These are phyloP conservation scores for Sporobolomyces phaffii DNA, from an alignment of 768 basidiomycete species.

Conservation along the genomic window DNA sequence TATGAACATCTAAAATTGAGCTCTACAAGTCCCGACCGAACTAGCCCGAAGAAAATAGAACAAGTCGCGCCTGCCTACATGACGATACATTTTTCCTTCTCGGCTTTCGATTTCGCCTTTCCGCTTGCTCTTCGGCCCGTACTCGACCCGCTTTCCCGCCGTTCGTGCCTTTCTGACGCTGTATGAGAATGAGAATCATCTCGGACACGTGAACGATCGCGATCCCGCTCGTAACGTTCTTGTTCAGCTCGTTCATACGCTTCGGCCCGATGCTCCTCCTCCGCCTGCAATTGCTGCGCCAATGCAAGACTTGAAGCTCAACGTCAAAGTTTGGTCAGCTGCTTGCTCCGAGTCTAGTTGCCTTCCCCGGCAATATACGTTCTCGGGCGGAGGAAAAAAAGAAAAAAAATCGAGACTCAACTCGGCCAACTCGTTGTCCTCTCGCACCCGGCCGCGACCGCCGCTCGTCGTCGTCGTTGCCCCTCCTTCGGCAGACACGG, in stretches of 20 bases:
- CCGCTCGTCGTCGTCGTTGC: too few species aligned
- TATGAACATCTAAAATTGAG: too few species aligned
- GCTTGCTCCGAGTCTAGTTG: constrained; percentile 1
- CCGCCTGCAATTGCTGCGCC: constrained; percentile 69
- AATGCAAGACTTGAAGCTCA: constrained; percentile 55
- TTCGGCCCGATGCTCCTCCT: constrained; percentile 58
- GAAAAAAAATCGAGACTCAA: constrained; percentile 42
- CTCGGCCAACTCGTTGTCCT: constrained; percentile 52
- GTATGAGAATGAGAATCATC: too few species aligned
- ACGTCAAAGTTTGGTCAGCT: not conserved
- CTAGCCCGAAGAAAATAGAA: too few species aligned
- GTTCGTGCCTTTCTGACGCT: too few species aligned
- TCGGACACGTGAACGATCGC: too few species aligned
- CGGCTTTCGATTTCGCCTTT: constrained; percentile 46
- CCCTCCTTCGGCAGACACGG: constrained; percentile 43
- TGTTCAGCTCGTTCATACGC: constrained; percentile 41
- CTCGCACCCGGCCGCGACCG: too few species aligned
- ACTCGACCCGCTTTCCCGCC: not conserved
- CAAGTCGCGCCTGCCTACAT: too few species aligned
- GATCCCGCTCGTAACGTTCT: constrained; percentile 17
- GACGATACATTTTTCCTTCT: constrained; percentile 54
- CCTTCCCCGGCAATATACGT: too few species aligned
- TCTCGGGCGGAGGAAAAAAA: not conserved
- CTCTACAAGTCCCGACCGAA: too few species aligned
- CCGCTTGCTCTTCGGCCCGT: not conserved